Base-by-base conservation (phyloP, 306 rosid species). In the Rubus parviflorus region DNA sequence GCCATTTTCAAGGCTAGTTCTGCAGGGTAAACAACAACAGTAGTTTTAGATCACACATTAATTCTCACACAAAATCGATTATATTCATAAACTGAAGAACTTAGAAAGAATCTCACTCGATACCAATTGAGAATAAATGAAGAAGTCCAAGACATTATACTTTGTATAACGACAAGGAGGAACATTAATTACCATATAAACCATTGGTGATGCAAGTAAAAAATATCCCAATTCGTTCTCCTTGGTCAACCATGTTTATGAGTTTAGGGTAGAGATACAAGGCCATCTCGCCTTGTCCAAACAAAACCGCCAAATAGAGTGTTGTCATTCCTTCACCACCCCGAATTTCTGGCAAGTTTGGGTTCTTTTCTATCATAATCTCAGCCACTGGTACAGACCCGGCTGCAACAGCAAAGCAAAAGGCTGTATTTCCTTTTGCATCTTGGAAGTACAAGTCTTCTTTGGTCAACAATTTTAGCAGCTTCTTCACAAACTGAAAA, bases 1-100 rank as follows among this genome's bases (percentile, higher is more conserved):
- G 68, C 8, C 45, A 82, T 68, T 13, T 49, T 8, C 10, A 60
- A 66, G 2, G 82, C 82, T 30, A 77, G 22, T 40, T 77, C 79
- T 82, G 65, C 20, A 43, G 4, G 20, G 17, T 22, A 68, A 5
- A 23, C 45, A 16, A 8, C n/a, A n/a, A 25, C 30, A 25, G 30
- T 25, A 0, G 30, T 25, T 25, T 25, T 0, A 25, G 30, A 25
- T 25, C 1, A 25, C 30, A 25, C 30, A 25, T 25, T 25, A 25
- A 25, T 25, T 25, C 30, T 25, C 30, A 25, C 30, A 25, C 30
- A 25, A 25, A 25, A 25, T 25, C 30, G 30, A 25, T 25, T 25
- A 25, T 25, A 25, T 1, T 25, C 30, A n/a, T n/a, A 1, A 25
- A 25, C 30, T 25, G 30, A 25, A 25, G 1, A 25, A 25, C 1